Evolutionary conservation across 441 rosid genomes (phyloP).

Genomic region (Hura crepitans): DNA sequence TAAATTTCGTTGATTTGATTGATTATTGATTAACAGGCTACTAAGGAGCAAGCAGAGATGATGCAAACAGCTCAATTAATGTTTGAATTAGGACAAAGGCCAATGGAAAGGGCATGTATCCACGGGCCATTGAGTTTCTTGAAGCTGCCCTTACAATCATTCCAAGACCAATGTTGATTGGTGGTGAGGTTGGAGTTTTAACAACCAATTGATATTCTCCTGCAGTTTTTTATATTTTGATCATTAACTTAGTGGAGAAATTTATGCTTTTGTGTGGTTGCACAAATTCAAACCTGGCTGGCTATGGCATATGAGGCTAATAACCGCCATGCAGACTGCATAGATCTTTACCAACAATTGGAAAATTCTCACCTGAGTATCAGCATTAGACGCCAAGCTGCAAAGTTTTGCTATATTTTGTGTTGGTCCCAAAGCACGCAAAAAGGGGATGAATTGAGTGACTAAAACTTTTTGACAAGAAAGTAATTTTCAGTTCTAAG

Average conservation of each 20-base stretch:
- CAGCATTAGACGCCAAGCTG: conserved; percentile 91
- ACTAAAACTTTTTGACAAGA: too few species aligned
- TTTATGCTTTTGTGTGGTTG: conserved; percentile 12
- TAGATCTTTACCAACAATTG: conserved; percentile 75
- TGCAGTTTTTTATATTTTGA: neutral
- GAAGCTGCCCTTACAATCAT: conserved; percentile 93
- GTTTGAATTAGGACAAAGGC: conserved; percentile 92
- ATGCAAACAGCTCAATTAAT: conserved; percentile 83
- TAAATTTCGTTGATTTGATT: neutral
- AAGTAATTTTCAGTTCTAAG: too few species aligned
- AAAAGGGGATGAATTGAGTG: too few species aligned
- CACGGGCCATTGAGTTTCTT: conserved; percentile 79
- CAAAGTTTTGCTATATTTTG: conserved; percentile 76
- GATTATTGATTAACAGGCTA: conserved; percentile 49
- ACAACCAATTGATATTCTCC: conserved; percentile 1
- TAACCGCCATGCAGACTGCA: conserved; percentile 81
- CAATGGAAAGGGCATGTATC: conserved; percentile 82
- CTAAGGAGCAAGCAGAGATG: conserved; percentile 86
- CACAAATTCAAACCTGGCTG: conserved; percentile 94
- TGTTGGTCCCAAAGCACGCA: too few species aligned
- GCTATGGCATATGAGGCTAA: conserved; percentile 98
- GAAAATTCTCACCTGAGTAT: conserved; percentile 71
- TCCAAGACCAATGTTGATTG: conserved; percentile 71
- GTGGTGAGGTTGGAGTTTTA: conserved; percentile 83
- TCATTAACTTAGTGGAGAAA: neutral